phyloP scores from a whole-genome alignment of 2,329 filamentous ascomycete species.

The Tolypocladium ophioglossoides region DNA sequence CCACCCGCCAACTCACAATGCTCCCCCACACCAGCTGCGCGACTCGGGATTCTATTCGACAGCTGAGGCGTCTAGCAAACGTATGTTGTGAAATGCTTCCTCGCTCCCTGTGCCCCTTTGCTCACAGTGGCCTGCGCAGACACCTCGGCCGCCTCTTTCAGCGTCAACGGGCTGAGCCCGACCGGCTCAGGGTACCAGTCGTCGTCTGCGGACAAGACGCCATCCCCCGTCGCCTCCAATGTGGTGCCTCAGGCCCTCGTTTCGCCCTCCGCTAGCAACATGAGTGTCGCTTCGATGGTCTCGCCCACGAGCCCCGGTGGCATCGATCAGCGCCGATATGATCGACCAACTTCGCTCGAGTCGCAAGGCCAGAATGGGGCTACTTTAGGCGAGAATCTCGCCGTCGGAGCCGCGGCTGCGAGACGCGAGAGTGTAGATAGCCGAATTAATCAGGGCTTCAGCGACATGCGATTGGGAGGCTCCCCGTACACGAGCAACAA shows the following conservation, averaged over 20 bases:
- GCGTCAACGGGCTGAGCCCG: conserved; percentile 26
- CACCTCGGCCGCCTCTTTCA: conserved; percentile 29
- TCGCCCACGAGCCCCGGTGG: conserved; percentile 43
- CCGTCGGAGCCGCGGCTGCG: conserved; percentile 39
- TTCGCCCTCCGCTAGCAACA: conserved; percentile 46
- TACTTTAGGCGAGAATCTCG: conserved; percentile 23
- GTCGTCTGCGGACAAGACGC: conserved; percentile 48
- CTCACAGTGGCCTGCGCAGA: conserved; percentile 13
- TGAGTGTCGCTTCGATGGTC: conserved; percentile 58
- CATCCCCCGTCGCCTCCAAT: conserved; percentile 45
- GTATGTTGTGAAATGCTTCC: conserved; percentile 15
- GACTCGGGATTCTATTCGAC: conserved; percentile 35
- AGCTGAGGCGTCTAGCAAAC: conserved; percentile 30
- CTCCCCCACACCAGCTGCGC: conserved; percentile 22
- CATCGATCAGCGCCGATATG: conserved; percentile 32
- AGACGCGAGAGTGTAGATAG: conserved; percentile 68
- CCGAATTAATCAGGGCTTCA: conserved; percentile 62
- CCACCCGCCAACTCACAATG: conserved; percentile 13
- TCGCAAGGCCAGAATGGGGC: conserved; percentile 16
- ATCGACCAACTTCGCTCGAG: conserved; percentile 27
- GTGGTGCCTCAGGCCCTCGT: conserved; percentile 40
- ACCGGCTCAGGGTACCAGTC: conserved; percentile 37
- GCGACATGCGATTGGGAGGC: conserved; percentile 56
- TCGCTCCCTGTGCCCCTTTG: conserved; percentile 1
- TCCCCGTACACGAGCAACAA: conserved; percentile 67